Percentiles rank a stretch among this genome's conserved stretches.
phyloP scores from a whole-genome alignment of 495 filamentous ascomycete species.

The Annulohypoxylon bovei region DNA sequence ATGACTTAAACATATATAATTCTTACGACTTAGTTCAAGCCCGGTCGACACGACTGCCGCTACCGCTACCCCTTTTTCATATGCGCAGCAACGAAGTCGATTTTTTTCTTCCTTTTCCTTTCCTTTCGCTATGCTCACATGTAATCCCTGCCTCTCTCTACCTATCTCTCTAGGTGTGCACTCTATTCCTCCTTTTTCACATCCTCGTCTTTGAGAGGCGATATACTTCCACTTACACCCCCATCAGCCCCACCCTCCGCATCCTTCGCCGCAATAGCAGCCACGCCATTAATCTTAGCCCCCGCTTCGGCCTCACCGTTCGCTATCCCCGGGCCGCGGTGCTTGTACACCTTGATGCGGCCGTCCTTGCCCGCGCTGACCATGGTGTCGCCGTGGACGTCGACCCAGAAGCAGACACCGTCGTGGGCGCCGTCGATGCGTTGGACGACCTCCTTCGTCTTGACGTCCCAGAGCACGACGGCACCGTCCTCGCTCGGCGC shows the following conservation, averaged over 20 bases:
- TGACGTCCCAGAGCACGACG: constrained; percentile 89
- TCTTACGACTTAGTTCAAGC: not conserved
- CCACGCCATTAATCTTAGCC: constrained; percentile 12
- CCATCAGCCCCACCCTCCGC: constrained; percentile 5
- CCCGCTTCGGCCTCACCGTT: not conserved
- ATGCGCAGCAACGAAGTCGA: not conserved
- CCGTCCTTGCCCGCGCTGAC: constrained; percentile 59
- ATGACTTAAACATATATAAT: not conserved
- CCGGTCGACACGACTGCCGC: not conserved
- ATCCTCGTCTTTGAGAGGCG: constrained; percentile 44
- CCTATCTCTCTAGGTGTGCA: not conserved
- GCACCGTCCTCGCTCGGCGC: constrained; percentile 88
- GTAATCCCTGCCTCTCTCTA: not conserved
- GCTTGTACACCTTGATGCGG: constrained; percentile 53
- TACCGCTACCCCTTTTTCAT: not conserved
- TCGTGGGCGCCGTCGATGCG: constrained; percentile 71
- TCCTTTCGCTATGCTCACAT: not conserved
- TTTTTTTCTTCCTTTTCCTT: not conserved
- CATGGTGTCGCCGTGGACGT: constrained; percentile 60
- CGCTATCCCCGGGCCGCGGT: constrained; percentile 27
- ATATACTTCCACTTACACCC: constrained; percentile 1
- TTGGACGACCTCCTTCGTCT: constrained; percentile 83
- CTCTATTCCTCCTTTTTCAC: constrained; percentile 45
- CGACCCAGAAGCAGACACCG: constrained; percentile 86
- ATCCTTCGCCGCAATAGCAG: not conserved